Conservation (phyloP, 768 basidiomycete species). For the Rossbeevera mucosa region DNA sequence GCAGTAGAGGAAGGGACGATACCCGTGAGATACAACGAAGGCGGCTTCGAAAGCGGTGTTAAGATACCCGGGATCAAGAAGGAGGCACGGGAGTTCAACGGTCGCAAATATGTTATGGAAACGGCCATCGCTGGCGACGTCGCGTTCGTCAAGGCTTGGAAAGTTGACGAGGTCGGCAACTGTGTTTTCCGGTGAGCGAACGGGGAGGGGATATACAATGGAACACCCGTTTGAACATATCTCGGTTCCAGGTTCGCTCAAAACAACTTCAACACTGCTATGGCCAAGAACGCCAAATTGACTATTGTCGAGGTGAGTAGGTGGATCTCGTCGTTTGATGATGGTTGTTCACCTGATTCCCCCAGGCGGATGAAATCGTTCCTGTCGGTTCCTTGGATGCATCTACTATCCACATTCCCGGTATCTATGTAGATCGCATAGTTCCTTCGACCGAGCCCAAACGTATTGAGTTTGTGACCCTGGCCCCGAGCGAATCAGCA, state of each 20-base stretch:
- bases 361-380: conserved; percentile 84
- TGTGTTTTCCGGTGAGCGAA: conserved; percentile 72
- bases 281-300: conserved; percentile 86
- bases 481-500: conserved; percentile 47
- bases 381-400: conserved; percentile 78
- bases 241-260: conserved; percentile 60
- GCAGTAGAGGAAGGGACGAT: conserved; percentile 78
- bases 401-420: conserved; percentile 76
- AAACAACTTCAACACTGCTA: conserved; percentile 81
- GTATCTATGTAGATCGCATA: conserved; percentile 86
- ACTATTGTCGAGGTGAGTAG: conserved; percentile 81
- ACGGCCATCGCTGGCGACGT: conserved; percentile 75
- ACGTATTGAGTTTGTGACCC: conserved; percentile 68
- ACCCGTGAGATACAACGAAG: conserved; percentile 72
- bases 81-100: conserved; percentile 71
- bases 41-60: conserved; percentile 67
- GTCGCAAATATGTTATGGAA: conserved; percentile 80
- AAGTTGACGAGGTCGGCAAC: conserved; percentile 88
- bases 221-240: neutral
- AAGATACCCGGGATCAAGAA: conserved; percentile 70
- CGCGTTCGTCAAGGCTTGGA: conserved; percentile 87
- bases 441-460: conserved; percentile 75
- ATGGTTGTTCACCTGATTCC: neutral
- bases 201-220: neutral
- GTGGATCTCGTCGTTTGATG: conserved; percentile 3